These are phyloP conservation scores for Saturnispora kantuleensis DNA, from an alignment of 805 yeast species.

Conservation along the genomic window DNA sequence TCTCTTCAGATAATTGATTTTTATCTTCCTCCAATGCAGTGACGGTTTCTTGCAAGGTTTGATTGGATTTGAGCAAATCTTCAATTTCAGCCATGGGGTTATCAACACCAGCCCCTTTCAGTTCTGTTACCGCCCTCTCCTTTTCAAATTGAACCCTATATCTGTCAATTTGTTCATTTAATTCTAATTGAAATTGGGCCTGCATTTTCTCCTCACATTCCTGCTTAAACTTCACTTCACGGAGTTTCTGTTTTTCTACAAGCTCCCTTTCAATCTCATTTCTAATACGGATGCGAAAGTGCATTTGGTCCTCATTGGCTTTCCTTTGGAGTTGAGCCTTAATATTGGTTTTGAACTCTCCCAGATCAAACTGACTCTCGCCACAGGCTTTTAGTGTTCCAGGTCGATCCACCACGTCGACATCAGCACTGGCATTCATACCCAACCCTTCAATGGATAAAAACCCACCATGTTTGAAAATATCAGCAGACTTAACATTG, in stretches of 20 bases:
- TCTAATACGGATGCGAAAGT: background rate
- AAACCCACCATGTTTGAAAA: conserved; percentile 1
- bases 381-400: too few species aligned
- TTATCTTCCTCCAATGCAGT: background rate
- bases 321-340: conserved; percentile 3
- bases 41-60: background rate
- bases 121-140: background rate
- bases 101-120: background rate
- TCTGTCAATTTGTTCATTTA: background rate
- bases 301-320: background rate
- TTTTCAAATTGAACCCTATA: too few species aligned
- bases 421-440: too few species aligned
- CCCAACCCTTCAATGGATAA: background rate
- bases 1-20: background rate
- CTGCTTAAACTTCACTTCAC: background rate
- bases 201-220: background rate
- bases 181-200: background rate
- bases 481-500: background rate
- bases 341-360: conserved; percentile 1
- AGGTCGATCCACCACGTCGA: too few species aligned
- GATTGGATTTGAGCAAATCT: background rate
- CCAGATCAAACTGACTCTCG: background rate
- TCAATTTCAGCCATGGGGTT: background rate
- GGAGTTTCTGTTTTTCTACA: background rate
- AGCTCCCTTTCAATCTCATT: background rate